Base-by-base conservation (phyloP, 2,329 filamentous ascomycete species). In the Meredithiella fracta region DNA sequence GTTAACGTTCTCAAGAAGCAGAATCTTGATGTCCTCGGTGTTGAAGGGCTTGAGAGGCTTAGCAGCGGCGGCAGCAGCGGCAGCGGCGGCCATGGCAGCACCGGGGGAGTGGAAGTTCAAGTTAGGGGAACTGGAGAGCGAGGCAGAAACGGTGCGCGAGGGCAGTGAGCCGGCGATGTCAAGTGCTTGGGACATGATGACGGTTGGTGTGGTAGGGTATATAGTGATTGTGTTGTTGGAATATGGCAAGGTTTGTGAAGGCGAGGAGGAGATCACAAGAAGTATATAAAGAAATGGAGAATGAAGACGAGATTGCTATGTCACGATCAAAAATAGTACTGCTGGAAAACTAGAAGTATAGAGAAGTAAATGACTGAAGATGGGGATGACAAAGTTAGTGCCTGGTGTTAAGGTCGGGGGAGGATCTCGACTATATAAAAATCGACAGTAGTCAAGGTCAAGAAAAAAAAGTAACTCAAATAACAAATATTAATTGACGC, bases 1-100 rank as follows among this genome's bases (percentile, higher is more conserved):
- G 68, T 98, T 98, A 65, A 98, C 86, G 70, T 97, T 98, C 68
- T 98, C 92, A 31, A 98, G 74, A 17, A 98, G 77, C 57, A 98
- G 72, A 57, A 98, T 94, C 73, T 96, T 97, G 72, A 98, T 89
- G 66, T 97, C 91, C 66, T 91, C 82, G 22, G 89, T 92, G 66
- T 91, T 84, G 72, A 98, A 98, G 15, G 92, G 92, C 73, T 96
- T 96, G 62, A 98, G 73, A 62, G 84, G 84, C 71, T 95, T 96
- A 47, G 72, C 55, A 8, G 55, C 69, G 37, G 67, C 70, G 61
- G 62, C 70, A 64, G 37, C 75, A 69, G 44, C 68, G 15, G 51
- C 51, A 34, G 56, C 53, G 14, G 44, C 29, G 17, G 55, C 50
- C 17, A 44, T 53, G 4, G 53, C 59, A 34, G 51, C 54, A 37